Conservation (phyloP, 1,284 basidiomycete genomes). For the Ceratobasidium sp. region DNA sequence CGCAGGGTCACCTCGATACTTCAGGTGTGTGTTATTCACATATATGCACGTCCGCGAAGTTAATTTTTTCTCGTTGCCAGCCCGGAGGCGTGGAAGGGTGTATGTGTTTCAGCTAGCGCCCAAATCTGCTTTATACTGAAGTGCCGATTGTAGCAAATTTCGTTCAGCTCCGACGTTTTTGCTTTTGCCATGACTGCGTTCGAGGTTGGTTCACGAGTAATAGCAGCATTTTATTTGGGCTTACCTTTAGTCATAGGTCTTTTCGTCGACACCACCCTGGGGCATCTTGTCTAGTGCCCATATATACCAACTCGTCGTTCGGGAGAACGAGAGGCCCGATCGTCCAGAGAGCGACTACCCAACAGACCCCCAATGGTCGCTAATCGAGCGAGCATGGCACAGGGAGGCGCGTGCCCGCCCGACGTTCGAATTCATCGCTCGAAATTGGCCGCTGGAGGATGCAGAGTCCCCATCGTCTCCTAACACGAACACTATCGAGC, state of each 20-base stretch:
- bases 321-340: slow-evolving; percentile 47
- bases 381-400: slow-evolving; percentile 43
- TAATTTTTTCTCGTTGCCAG: slow-evolving; percentile 52
- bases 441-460: slow-evolving; percentile 6
- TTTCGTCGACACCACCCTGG: slow-evolving; percentile 41
- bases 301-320: slow-evolving; percentile 47
- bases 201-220: slow-evolving; percentile 58
- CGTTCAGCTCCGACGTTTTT: slow-evolving; percentile 66
- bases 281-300: slow-evolving; percentile 44
- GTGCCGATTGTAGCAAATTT: slow-evolving; percentile 60
- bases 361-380: slow-evolving; percentile 39
- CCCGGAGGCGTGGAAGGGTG: slow-evolving; percentile 50
- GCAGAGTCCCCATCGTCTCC: background rate
- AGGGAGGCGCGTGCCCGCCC: slow-evolving; percentile 32
- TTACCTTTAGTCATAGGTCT: slow-evolving; percentile 11
- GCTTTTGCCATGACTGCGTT: slow-evolving; percentile 68
- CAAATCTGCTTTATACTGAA: slow-evolving; percentile 54
- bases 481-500: background rate
- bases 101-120: slow-evolving; percentile 62
- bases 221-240: background rate
- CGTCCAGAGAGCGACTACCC: slow-evolving; percentile 40
- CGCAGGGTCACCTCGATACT: slow-evolving; percentile 15
- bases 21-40: slow-evolving; percentile 9
- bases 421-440: slow-evolving; percentile 39
- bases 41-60: slow-evolving; percentile 56